Conservation (phyloP, 352 stramenopile species). For the Pythium aristosporum region DNA sequence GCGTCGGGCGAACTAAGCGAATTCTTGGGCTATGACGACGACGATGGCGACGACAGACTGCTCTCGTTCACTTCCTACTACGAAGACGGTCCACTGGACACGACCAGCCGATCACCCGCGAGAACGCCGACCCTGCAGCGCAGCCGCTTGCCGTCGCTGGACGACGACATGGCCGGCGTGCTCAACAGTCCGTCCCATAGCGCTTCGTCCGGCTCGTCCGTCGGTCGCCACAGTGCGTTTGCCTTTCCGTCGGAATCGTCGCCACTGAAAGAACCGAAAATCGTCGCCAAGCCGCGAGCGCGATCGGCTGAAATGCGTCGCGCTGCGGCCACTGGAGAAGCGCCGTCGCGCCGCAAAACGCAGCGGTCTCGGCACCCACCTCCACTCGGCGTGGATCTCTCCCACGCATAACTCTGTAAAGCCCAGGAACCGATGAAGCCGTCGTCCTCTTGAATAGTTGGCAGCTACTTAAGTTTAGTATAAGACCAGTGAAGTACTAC, state of each 20-base stretch:
- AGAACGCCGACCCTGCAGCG: neutral
- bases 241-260: neutral
- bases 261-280: neutral
- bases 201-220: neutral
- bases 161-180: constrained; percentile 23
- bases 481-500: too few relatives aligned
- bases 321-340: neutral
- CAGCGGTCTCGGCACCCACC: too few relatives aligned
- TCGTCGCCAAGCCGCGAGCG: constrained; percentile 15
- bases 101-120: neutral
- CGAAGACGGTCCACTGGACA: neutral
- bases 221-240: neutral
- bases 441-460: too few relatives aligned
- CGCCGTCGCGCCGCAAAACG: constrained; percentile 3
- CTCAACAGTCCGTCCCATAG: constrained; percentile 22
- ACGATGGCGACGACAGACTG: constrained; percentile 12
- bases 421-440: neutral
- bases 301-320: constrained; percentile 8
- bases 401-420: neutral
- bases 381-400: constrained; percentile 3
- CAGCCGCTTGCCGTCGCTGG: constrained; percentile 16
- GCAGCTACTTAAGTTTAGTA: too few relatives aligned
- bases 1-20: constrained; percentile 47
- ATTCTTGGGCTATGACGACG: constrained; percentile 58
- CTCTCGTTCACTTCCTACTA: constrained; percentile 17